Base-by-base conservation (phyloP, 2,329 filamentous ascomycete genomes). In the Pseudocercospora pini-densiflorae region DNA sequence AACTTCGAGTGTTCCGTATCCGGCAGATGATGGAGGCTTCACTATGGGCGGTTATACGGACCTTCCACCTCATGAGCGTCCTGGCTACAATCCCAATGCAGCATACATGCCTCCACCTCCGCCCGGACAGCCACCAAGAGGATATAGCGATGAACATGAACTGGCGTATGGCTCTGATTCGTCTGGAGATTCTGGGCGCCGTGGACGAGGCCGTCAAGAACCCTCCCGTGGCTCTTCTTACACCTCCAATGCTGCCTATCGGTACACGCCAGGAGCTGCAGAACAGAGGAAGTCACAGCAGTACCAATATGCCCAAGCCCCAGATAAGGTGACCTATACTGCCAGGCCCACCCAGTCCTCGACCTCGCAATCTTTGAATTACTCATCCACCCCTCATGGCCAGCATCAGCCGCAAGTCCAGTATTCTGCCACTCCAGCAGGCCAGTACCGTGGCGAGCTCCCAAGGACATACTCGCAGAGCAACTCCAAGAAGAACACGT, bases 11-110 rank as follows among this genome's bases (percentile, higher is more conserved):
- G 55, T 73, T 53, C 75, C 73, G 7, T 77, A 75, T 58, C 75
- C 76, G 8, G 36, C 58, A 14, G 74, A 73, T 33, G 64, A 73
- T 59, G 68, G 64, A 7, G 76, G 76, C 68, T 77, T 81, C 36
- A 81, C 79, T 58, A 82, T 82, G 79, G 81, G 81, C 59, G 79
- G 77, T 62, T 83, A 80, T 66, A 73, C 75, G 24, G 81, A 83
- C 67, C 75, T 81, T 9, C 81, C 81, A 29, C 81, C 80, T 12
- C 72, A 81, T 60, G 77, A 83, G 67, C 75, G 81, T 5, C 80
- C 81, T 2, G 79, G 77, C 40, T 82, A 75, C 61, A 59, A 63
- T 67, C 66, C 61, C 64, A 67, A 63, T 29, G 67, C 59, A 36
- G 68, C 63, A 51, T 71, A 67, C 61, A 69, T 65, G 49, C 54